Evolutionary conservation across 257 asterid species (phyloP), one percentile per base, ranked within the genome.

Genomic region (Fraxinus cuspidata): DNA sequence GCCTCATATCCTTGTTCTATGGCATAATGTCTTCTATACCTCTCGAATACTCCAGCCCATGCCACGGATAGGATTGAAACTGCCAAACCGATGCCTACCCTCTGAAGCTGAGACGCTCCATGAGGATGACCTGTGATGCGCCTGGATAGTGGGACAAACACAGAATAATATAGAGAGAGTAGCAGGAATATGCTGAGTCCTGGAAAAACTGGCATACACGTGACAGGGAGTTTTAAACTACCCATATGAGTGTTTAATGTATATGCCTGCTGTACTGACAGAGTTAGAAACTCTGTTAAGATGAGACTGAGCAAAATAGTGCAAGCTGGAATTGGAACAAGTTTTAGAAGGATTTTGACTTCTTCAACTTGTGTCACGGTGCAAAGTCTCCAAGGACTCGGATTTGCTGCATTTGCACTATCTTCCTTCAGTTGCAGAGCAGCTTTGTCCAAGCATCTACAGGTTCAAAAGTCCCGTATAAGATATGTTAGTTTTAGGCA

Each of bases 171-270:
- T 13, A 95, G 87, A 7, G 99, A 91, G 81, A 95, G 97, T 73
- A 95, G 64, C 2, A 95, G 78, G 89, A 95, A 93, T 70, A 95
- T 93, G 90, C 98, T 93, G 82, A 95, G 94, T 44, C 98, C 96
- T 0, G 99, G 99, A 78, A 95, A 95, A 53, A 95, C 99, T 0
- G 99, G 99, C 99, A 93, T 95, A 91, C 98, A 93, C 31, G 97
- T 93, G 44, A 95, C 98, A 0, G 99, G 99, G 76, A 95, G 97
- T 81, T 95, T 95, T 74, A 95, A 85, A 38, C 72, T 86, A 21
- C 98, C 98, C 82, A 95, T 88, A 82, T 83, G 92, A 74, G 99
- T 95, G 88, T 95, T 95, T 72, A 95, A 66, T 5, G 99, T 95
- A 79, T 91, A 95, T 0, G 98, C 99, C 49, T 95, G 99, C 77